Conservation (phyloP, 2,329 filamentous ascomycete species). For the Phyllosticta citrichinensis region DNA sequence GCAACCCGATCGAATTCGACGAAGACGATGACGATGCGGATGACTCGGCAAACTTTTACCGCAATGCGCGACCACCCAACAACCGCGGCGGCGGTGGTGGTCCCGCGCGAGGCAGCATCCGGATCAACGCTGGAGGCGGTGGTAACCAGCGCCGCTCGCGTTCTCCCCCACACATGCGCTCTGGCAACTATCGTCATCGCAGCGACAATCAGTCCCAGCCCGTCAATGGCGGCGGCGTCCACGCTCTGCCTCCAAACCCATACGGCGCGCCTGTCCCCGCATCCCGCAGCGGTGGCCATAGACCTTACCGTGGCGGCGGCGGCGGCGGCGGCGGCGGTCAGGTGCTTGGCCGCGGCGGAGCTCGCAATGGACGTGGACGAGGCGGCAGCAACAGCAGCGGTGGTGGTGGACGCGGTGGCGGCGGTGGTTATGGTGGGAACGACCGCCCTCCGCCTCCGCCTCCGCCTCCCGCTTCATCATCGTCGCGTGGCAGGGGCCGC, state of each 20-base stretch:
- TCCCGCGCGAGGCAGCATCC: conserved; percentile 1
- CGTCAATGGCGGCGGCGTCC: background rate
- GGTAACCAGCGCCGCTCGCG: background rate
- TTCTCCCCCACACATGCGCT: background rate
- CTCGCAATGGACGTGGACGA: background rate
- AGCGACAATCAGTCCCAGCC: conserved; percentile 1
- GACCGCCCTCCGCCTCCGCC: background rate
- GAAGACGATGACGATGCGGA: conserved; percentile 1
- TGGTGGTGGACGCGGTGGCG: background rate
- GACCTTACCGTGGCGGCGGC: background rate
- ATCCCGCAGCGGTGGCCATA: background rate
- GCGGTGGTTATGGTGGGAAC: background rate
- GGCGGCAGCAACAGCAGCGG: background rate
- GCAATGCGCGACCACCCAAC: background rate
- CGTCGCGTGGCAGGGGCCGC: background rate
- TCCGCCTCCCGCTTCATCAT: background rate
- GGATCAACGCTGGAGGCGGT: conserved; percentile 1
- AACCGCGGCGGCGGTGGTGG: background rate
- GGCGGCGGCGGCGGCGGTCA: background rate
- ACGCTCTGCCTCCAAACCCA: conserved; percentile 6
- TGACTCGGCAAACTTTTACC: conserved; percentile 7
- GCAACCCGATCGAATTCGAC: conserved; percentile 2
- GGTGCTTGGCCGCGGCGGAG: background rate
- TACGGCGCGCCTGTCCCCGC: background rate
- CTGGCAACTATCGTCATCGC: background rate